Conservation (phyloP, 2,329 filamentous ascomycete species). For the Microdochium paspali region DNA sequence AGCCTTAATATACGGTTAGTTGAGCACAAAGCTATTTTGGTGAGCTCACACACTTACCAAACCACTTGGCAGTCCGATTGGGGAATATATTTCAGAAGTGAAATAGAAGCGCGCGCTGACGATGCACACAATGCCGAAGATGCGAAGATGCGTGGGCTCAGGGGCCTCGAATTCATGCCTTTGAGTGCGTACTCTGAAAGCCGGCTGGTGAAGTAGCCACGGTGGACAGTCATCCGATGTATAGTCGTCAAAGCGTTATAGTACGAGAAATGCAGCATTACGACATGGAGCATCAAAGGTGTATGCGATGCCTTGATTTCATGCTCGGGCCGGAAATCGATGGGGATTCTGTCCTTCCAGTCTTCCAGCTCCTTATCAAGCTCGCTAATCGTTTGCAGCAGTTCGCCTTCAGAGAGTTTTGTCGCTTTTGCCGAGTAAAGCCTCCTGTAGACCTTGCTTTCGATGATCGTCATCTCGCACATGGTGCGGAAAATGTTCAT, state of each 20-base stretch:
- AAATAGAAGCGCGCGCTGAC: conserved; percentile 85
- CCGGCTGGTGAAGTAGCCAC: conserved; percentile 95
- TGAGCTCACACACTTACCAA: conserved; percentile 52
- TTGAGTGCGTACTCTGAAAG: conserved; percentile 93
- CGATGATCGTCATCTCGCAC: conserved; percentile 84
- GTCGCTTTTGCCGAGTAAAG: conserved; percentile 89
- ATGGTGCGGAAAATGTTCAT: conserved; percentile 92
- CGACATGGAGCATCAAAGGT: conserved; percentile 86
- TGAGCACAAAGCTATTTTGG: neutral
- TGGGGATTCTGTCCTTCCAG: conserved; percentile 92
- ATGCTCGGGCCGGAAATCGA: conserved; percentile 94
- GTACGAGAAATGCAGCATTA: conserved; percentile 91
- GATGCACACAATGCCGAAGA: conserved; percentile 89
- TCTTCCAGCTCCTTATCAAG: conserved; percentile 83
- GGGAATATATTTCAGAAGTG: conserved; percentile 89
- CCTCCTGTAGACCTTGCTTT: conserved; percentile 87
- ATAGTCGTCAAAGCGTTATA: conserved; percentile 98
- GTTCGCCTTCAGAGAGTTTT: conserved; percentile 83
- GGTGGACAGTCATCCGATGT: conserved; percentile 95
- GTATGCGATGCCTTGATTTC: conserved; percentile 91
- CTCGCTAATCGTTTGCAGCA: conserved; percentile 92
- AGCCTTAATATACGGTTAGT: conserved; percentile 41
- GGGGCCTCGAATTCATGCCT: conserved; percentile 77
- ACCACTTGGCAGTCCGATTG: conserved; percentile 92
- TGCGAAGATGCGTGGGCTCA: conserved; percentile 91